Conservation (phyloP, 805 yeast genomes). For the Starmerella scarabaei region DNA sequence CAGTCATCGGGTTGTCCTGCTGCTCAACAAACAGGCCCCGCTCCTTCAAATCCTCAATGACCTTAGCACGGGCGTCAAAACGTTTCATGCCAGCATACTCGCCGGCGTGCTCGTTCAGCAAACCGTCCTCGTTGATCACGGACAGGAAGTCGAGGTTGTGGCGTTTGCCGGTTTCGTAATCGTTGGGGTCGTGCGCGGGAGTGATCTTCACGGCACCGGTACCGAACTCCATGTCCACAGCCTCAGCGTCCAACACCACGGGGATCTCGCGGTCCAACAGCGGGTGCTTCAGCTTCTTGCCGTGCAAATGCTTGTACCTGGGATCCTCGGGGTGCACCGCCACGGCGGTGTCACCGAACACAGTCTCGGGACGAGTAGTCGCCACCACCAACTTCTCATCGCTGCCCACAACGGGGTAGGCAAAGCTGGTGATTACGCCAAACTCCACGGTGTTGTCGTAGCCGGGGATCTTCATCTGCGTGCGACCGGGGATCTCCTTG, state of each 20-base stretch:
- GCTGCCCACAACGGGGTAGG: constrained; percentile 73
- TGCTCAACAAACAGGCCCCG: constrained; percentile 70
- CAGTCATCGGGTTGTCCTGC: constrained; percentile 88
- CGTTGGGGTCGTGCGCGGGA: constrained; percentile 96
- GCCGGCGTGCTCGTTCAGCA: constrained; percentile 83
- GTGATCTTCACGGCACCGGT: constrained; percentile 99
- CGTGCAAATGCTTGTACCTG: constrained; percentile 89
- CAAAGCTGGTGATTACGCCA: constrained; percentile 93
- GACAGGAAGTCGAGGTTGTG: constrained; percentile 76
- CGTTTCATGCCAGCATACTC: constrained; percentile 85
- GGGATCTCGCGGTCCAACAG: constrained; percentile 76
- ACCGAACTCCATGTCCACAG: constrained; percentile 98
- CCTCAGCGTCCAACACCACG: constrained; percentile 76
- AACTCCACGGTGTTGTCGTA: constrained; percentile 84
- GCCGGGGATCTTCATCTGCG: constrained; percentile 72
- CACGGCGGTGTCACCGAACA: constrained; percentile 95
- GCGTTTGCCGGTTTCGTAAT: constrained; percentile 93
- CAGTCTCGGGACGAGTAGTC: constrained; percentile 97
- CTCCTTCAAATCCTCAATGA: constrained; percentile 65
- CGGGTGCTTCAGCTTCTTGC: constrained; percentile 83
- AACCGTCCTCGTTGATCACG: constrained; percentile 85
- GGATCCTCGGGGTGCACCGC: constrained; percentile 95
- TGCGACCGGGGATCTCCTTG: constrained; percentile 73
- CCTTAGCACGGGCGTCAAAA: constrained; percentile 81
- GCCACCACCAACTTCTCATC: constrained; percentile 86